These are phyloP conservation scores for Elongisporangium senticosum DNA, from an alignment of 352 stramenopile genomes.

Conservation along the genomic window DNA sequence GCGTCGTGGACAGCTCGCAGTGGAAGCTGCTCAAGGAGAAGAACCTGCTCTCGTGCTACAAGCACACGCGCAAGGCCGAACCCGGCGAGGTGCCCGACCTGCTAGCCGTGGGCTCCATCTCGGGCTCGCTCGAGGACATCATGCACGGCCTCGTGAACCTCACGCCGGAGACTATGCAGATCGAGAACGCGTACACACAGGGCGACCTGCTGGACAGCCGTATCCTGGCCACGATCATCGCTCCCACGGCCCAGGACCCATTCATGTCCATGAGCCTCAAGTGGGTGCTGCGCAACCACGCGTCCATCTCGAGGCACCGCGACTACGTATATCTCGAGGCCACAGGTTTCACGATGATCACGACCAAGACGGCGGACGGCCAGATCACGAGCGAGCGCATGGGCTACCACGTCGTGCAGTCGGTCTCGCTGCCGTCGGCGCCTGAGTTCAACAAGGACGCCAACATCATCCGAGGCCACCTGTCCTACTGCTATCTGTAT, in stretches of 20 bases:
- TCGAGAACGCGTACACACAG: constrained; percentile 39
- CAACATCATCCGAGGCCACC: constrained; percentile 52
- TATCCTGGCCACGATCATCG: constrained; percentile 42
- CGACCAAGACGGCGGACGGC: background rate
- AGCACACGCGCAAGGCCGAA: constrained; percentile 13
- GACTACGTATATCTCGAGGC: constrained; percentile 68
- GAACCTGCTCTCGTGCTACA: constrained; percentile 37
- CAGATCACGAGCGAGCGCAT: constrained; percentile 36
- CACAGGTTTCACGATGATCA: constrained; percentile 43
- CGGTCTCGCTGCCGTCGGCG: constrained; percentile 36
- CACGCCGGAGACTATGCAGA: constrained; percentile 54
- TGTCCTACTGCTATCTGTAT: constrained; percentile 50
- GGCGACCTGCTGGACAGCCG: constrained; percentile 48
- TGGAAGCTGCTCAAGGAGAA: constrained; percentile 44
- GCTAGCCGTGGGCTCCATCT: constrained; percentile 32
- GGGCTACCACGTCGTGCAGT: constrained; percentile 59
- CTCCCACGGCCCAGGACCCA: constrained; percentile 32
- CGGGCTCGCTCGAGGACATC: constrained; percentile 36
- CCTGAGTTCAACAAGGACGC: constrained; percentile 57
- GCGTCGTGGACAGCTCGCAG: constrained; percentile 27
- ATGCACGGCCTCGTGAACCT: constrained; percentile 51
- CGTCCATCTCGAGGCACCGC: constrained; percentile 48
- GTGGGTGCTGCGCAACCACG: constrained; percentile 51
- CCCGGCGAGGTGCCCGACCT: constrained; percentile 22
- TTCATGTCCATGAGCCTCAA: constrained; percentile 62